phyloP scores from a whole-genome alignment of 1,284 basidiomycete species.

The Pseudozyma thailandica region DNA sequence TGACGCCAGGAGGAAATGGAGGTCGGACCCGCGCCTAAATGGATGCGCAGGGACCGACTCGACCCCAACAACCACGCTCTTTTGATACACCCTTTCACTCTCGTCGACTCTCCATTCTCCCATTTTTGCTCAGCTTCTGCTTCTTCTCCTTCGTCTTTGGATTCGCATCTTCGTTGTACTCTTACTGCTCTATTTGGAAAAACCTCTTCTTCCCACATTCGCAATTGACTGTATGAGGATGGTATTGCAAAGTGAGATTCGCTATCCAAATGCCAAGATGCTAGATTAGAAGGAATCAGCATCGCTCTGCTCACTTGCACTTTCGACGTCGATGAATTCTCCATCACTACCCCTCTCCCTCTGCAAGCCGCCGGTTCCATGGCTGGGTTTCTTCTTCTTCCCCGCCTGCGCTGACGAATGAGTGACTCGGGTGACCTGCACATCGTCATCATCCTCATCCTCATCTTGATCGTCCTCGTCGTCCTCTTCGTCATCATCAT shows the following conservation, averaged over 20 bases:
- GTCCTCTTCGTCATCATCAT: conserved; percentile 31
- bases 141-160: neutral
- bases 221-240: neutral
- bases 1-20: no score
- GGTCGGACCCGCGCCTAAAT: no score
- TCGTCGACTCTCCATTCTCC: no score
- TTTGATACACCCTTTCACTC: neutral
- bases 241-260: no score
- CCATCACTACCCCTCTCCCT: conserved; percentile 47
- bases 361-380: conserved; percentile 22
- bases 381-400: conserved; percentile 10
- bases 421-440: conserved; percentile 19
- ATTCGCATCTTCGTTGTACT: conserved; percentile 1
- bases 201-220: no score
- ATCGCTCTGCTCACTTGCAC: conserved; percentile 48
- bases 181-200: neutral
- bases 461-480: conserved; percentile 11
- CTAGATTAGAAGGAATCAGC: conserved; percentile 33
- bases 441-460: conserved; percentile 25
- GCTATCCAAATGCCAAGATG: no score
- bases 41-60: no score
- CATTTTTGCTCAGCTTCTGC: no score
- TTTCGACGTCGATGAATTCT: conserved; percentile 52
- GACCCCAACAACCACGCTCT: neutral
- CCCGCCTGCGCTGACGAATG: neutral